A percentile compares a stretch with the other conserved stretches of the same genome.
Evolutionary conservation across 768 basidiomycete species (phyloP).

Genomic region (Tulasnella sp.): DNA sequence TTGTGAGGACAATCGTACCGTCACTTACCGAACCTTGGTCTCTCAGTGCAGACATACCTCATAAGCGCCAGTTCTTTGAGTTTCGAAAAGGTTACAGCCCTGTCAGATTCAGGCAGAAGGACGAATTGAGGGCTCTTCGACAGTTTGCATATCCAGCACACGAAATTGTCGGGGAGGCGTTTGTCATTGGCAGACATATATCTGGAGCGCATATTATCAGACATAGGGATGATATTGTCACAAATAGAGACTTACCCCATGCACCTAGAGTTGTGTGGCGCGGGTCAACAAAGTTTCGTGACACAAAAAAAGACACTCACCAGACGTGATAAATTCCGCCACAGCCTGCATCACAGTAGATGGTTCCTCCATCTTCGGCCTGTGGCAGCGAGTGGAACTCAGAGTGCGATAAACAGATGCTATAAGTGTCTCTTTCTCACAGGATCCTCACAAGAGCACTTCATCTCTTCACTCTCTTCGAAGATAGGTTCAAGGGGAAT

Average conservation of each 20-base stretch:
- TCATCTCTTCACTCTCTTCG: background rate
- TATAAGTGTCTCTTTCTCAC: background rate
- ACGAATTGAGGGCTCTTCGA: background rate
- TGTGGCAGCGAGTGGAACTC: background rate
- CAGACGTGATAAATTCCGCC: conserved; percentile 7
- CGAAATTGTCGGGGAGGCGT: background rate
- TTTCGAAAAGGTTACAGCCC: background rate
- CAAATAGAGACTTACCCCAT: conserved; percentile 1
- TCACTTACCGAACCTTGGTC: background rate
- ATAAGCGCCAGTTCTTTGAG: background rate
- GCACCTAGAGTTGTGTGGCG: background rate
- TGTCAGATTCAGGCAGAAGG: background rate
- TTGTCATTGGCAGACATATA: conserved; percentile 2
- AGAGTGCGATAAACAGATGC: background rate
- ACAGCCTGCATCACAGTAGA: conserved; percentile 1
- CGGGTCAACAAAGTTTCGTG: background rate
- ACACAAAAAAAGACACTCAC: background rate
- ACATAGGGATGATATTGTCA: background rate
- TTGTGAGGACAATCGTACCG: background rate
- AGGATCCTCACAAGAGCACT: conserved; percentile 5
- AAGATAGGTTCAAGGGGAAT: background rate
- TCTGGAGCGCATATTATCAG: background rate
- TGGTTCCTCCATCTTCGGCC: background rate
- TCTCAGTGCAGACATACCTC: background rate
- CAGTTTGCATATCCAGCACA: conserved; percentile 2